Conservation (phyloP, 2,329 filamentous ascomycete genomes). For the Arthrobotrys sphaeroides region DNA sequence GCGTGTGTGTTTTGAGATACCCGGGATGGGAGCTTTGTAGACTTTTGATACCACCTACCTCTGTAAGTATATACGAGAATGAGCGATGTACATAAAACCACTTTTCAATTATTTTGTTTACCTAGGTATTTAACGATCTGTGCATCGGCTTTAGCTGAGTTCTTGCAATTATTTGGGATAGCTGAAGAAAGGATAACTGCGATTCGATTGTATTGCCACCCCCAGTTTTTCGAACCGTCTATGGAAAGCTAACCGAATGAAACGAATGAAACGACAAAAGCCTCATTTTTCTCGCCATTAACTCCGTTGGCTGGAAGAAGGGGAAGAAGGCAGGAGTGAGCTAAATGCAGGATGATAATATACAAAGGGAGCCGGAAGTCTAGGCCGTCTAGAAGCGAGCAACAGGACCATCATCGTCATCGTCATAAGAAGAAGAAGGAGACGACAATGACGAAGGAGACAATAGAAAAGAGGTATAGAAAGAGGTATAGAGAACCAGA, state of each 20-base stretch:
- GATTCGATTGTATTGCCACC: background rate
- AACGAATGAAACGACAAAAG: background rate
- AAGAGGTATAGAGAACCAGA: background rate
- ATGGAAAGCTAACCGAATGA: no score
- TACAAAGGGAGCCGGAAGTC: no score
- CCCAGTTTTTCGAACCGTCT: no score
- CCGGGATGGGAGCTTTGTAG: background rate
- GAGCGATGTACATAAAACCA: background rate
- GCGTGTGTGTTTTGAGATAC: constrained; percentile 13
- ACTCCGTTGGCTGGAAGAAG: background rate
- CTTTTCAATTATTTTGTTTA: no score
- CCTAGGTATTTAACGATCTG: background rate
- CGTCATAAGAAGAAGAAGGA: no score
- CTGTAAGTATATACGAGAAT: background rate
- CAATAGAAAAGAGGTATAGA: background rate
- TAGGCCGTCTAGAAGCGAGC: no score
- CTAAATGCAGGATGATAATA: no score
- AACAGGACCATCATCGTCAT: no score
- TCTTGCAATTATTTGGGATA: no score
- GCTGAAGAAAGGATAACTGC: background rate
- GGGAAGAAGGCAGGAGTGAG: background rate
- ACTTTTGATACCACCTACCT: background rate
- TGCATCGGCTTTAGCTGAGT: background rate
- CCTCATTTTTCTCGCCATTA: constrained; percentile 1
- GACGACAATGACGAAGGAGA: no score